Conservation (phyloP, 1,284 basidiomycete species). For the Takashimella tepidaria region DNA sequence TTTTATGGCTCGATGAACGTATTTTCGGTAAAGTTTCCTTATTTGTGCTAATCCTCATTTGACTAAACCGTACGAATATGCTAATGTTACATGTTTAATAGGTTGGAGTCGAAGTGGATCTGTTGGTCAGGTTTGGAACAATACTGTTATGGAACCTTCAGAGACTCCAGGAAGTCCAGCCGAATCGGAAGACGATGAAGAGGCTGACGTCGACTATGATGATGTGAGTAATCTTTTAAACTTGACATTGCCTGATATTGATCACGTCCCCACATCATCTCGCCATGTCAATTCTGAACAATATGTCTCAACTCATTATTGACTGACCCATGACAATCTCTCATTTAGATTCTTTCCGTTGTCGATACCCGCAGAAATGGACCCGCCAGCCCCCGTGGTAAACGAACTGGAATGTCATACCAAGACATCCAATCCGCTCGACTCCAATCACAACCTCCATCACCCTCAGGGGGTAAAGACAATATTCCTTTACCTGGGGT, state of each 20-base stretch:
- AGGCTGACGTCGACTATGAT: constrained; percentile 52
- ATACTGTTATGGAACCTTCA: constrained; percentile 26
- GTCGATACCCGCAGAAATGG: constrained; percentile 35
- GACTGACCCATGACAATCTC: no score
- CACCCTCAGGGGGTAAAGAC: background rate
- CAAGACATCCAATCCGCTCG: constrained; percentile 22
- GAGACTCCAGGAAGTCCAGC: constrained; percentile 37
- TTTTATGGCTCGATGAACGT: constrained; percentile 48
- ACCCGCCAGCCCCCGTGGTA: constrained; percentile 25
- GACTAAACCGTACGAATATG: no score
- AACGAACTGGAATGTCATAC: constrained; percentile 31
- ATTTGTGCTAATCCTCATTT: no score
- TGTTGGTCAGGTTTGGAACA: constrained; percentile 40
- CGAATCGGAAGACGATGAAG: constrained; percentile 47
- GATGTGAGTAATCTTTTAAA: constrained; percentile 39
- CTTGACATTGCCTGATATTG: background rate
- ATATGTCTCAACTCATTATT: constrained; percentile 2
- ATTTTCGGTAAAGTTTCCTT: constrained; percentile 44
- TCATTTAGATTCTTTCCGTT: constrained; percentile 44
- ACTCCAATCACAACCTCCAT: constrained; percentile 1
- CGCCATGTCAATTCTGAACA: background rate
- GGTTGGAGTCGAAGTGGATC: constrained; percentile 42
- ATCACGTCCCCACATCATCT: no score
- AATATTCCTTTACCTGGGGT: constrained; percentile 13
- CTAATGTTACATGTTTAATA: no score